phyloP scores from a whole-genome alignment of 352 stramenopile species.

The Pythium grandisporangium region DNA sequence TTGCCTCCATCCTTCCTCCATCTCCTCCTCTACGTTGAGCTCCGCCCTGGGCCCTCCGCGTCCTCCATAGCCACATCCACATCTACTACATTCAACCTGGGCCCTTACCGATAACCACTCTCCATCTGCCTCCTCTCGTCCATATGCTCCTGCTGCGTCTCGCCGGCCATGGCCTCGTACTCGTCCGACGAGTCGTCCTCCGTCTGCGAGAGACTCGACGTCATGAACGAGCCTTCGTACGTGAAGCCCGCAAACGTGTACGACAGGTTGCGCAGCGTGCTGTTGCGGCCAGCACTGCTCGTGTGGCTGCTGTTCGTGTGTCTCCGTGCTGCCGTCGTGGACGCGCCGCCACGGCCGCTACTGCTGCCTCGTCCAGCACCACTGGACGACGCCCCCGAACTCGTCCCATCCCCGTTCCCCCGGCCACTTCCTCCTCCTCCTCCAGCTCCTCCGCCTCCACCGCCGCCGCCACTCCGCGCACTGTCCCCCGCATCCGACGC shows the following conservation, averaged over 20 bases:
- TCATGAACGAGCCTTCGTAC: constrained; percentile 54
- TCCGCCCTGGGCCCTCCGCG: too few species aligned
- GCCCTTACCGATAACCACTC: too few species aligned
- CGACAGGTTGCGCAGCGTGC: constrained; percentile 67
- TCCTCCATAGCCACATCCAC: too few species aligned
- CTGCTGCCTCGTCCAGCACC: constrained; percentile 8
- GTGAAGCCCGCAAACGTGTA: constrained; percentile 83
- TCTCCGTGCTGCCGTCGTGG: constrained; percentile 8
- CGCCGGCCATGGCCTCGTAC: constrained; percentile 7
- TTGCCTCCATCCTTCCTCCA: too few species aligned
- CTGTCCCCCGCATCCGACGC: constrained; percentile 20
- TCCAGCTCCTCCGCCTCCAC: too few species aligned
- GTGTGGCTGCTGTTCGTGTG: constrained; percentile 12
- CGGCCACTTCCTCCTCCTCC: too few species aligned
- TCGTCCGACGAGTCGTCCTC: constrained; percentile 11
- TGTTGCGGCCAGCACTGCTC: constrained; percentile 41
- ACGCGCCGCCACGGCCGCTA: constrained; percentile 5
- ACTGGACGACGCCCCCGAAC: not conserved
- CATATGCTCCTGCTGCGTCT: too few species aligned
- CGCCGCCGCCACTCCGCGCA: not conserved
- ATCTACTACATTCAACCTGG: too few species aligned
- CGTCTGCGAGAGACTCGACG: constrained; percentile 18
- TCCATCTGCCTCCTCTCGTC: too few species aligned
- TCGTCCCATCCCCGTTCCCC: constrained; percentile 10
- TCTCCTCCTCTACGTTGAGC: too few species aligned